Percentiles rank a stretch among this genome's conserved stretches.
phyloP scores from a whole-genome alignment of 768 basidiomycete genomes.

The Boletus fagicola region DNA sequence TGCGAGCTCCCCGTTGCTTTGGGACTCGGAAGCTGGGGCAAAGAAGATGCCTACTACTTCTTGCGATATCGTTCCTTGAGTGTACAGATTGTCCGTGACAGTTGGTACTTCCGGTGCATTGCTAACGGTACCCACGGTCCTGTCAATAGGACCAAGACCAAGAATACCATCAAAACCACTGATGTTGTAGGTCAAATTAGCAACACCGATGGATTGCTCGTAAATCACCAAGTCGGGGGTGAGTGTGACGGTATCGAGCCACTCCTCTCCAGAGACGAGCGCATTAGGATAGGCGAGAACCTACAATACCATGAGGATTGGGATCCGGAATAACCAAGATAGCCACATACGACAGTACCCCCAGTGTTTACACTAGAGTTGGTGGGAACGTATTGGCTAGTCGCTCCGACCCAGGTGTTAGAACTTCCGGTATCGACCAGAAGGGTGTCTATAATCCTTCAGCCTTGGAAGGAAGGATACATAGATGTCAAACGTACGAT shows the following conservation, averaged over 20 bases:
- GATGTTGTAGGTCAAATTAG: slow-evolving; percentile 26
- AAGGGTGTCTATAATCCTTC: slow-evolving; percentile 21
- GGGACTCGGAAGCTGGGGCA: slow-evolving; percentile 22
- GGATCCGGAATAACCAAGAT: not conserved
- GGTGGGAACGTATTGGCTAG: slow-evolving; percentile 16
- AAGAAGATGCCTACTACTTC: slow-evolving; percentile 36
- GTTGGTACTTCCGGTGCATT: slow-evolving; percentile 27
- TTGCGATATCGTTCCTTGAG: slow-evolving; percentile 25
- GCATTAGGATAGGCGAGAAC: not conserved
- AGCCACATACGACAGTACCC: slow-evolving; percentile 19
- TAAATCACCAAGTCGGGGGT: slow-evolving; percentile 1
- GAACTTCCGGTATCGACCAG: slow-evolving; percentile 35
- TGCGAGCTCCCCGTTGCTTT: slow-evolving; percentile 22
- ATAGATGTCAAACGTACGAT: slow-evolving; percentile 19
- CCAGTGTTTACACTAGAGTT: slow-evolving; percentile 22
- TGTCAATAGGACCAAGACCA: slow-evolving; percentile 35
- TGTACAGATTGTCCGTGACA: slow-evolving; percentile 36
- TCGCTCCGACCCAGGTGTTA: slow-evolving; percentile 34
- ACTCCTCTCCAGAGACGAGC: slow-evolving; percentile 12
- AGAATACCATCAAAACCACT: slow-evolving; percentile 43
- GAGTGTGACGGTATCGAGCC: slow-evolving; percentile 14
- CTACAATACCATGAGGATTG: slow-evolving; percentile 4
- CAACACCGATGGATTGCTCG: slow-evolving; percentile 38
- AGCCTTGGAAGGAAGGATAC: not conserved
- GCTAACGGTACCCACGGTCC: slow-evolving; percentile 30